These are phyloP conservation scores for Pseudocercospora ulei DNA, from an alignment of 2,329 filamentous ascomycete genomes.

Conservation along the genomic window DNA sequence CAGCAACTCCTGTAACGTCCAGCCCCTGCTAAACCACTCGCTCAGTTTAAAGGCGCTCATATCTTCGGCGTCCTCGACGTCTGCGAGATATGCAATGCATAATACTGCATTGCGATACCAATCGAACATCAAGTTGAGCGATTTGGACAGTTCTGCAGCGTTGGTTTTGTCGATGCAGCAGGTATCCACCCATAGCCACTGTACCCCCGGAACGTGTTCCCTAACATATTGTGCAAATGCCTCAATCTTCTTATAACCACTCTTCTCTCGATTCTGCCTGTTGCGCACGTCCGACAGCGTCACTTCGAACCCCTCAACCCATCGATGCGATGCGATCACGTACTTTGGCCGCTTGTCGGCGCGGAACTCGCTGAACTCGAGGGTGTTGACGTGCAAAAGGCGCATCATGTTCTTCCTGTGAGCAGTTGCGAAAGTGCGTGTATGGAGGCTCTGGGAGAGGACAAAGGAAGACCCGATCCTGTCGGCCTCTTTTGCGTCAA, in stretches of 20 bases:
- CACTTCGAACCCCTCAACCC: slow-evolving; percentile 11
- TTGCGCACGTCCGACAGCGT: slow-evolving; percentile 17
- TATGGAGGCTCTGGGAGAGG: background rate
- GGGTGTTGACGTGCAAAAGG: slow-evolving; percentile 17
- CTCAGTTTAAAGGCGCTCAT: slow-evolving; percentile 11
- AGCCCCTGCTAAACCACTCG: slow-evolving; percentile 24
- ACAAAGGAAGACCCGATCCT: background rate
- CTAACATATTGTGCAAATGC: slow-evolving; percentile 20
- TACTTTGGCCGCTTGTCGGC: slow-evolving; percentile 17
- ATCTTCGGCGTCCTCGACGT: slow-evolving; percentile 10
- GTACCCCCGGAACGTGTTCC: slow-evolving; percentile 12
- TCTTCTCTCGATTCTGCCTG: slow-evolving; percentile 9
- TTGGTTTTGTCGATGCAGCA: slow-evolving; percentile 24
- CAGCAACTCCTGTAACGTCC: slow-evolving; percentile 26
- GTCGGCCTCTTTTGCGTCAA: background rate
- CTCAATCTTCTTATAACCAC: slow-evolving; percentile 20
- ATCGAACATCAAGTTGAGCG: slow-evolving; percentile 24
- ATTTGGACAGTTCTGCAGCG: slow-evolving; percentile 20
- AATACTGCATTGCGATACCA: slow-evolving; percentile 22
- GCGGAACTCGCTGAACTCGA: slow-evolving; percentile 17
- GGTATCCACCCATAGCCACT: slow-evolving; percentile 25
- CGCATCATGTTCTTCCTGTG: slow-evolving; percentile 11
- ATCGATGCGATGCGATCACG: slow-evolving; percentile 22
- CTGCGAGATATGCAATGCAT: slow-evolving; percentile 22
- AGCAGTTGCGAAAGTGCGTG: background rate